A percentile compares a stretch with the other conserved stretches of the same genome.
These are phyloP conservation scores for Favolaschia claudopus DNA, from an alignment of 768 basidiomycete genomes.

Conservation along the genomic window DNA sequence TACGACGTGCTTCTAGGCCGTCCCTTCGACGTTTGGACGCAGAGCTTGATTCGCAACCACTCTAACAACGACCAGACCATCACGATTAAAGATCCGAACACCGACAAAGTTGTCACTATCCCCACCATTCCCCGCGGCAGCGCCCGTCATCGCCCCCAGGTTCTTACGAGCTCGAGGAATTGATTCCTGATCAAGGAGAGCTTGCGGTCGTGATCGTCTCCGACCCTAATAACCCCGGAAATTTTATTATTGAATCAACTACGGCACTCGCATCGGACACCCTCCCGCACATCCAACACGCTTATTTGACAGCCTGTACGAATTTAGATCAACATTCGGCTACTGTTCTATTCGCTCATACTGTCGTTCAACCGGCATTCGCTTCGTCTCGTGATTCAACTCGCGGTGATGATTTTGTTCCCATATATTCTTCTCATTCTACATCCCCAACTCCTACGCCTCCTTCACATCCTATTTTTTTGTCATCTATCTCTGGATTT, in stretches of 20 bases:
- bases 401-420: no score
- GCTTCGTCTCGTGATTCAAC: no score
- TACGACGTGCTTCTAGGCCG: constrained; percentile 1
- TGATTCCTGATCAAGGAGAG: no score
- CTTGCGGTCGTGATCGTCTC: neutral
- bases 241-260: neutral
- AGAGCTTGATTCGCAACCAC: no score
- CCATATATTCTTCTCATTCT: no score
- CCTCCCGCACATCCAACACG: neutral
- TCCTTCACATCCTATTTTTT: no score
- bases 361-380: no score
- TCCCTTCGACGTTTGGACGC: neutral
- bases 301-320: neutral
- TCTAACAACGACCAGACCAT: neutral
- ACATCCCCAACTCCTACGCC: no score
- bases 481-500: no score
- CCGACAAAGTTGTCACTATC: neutral
- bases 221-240: neutral
- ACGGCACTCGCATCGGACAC: neutral
- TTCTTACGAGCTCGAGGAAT: neutral
- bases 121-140: neutral
- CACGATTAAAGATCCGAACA: neutral
- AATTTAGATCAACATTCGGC: neutral
- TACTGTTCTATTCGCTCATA: no score
- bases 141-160: neutral